Base-by-base conservation (phyloP, 2,329 filamentous ascomycete species). In the Microsporum audouinii region DNA sequence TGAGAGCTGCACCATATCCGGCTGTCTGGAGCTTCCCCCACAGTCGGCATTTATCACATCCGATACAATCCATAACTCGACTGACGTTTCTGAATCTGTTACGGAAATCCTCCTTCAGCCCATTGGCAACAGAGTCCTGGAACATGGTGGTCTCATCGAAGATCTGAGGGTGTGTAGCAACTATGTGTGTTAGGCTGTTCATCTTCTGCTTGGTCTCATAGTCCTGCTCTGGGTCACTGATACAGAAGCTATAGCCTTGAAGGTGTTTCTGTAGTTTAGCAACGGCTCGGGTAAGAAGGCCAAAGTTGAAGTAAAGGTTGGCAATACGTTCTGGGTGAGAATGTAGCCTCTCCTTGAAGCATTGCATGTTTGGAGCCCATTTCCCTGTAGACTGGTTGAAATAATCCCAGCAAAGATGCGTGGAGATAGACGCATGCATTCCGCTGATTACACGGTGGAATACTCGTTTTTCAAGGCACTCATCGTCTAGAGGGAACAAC, bases 221-320 rank as follows among this genome's bases (percentile, higher is more conserved):
- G 69, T 99, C 91, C 72, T 96, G 89, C 1, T 80, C 80, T 0
- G 84, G 80, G 69, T 99, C 94, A 63, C 90, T 91, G 3, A 87
- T 88, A 75, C 94, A 99, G 74, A 96, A 99, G 0, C 89, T 94
- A 77, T 97, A 97, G 64, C 83, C 79, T 65, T 87, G 79, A 7
- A 97, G 81, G 67, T 91, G 87, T 29, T 89, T 88, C 10, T 88
- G 88, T 6, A 97, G 82, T 76, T 99, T 99, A 59, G 89, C 88
- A 45, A 97, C 83, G 10, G 94, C 94, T 57, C 94, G 88, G 31
- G 92, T 88, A 45, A 99, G 81, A n/a, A 99, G 82, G 0, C 94
- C 94, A 71, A 96, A 99, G 82, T 99, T 97, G 79, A 99, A 99
- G 79, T 99, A 99, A 57, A 99, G 81, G 74, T 99, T 99, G 67